These are phyloP conservation scores for Phytomonas sp. DNA, from an alignment of 208 protist genomes.

Conservation along the genomic window DNA sequence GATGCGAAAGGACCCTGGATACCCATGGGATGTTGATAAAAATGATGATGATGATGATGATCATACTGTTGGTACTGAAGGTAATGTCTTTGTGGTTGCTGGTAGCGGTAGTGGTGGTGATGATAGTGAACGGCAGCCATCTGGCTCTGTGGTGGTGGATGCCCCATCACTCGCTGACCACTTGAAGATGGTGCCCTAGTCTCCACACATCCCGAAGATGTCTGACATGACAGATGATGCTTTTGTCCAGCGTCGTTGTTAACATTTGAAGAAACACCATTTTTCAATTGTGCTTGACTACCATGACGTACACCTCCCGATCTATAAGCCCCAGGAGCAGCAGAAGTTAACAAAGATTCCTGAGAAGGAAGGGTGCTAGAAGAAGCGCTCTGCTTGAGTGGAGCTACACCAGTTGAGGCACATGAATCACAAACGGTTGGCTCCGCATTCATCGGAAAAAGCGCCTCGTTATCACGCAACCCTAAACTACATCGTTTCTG, in stretches of 20 bases:
- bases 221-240: background rate
- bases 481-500: background rate
- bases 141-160: conserved; percentile 7
- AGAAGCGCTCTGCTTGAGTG: background rate
- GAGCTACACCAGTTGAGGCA: background rate
- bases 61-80: conserved; percentile 3
- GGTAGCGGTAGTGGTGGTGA: background rate
- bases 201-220: conserved; percentile 3
- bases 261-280: background rate
- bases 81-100: conserved; percentile 7
- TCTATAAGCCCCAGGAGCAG: background rate
- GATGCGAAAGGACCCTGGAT: background rate
- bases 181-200: conserved; percentile 4
- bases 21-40: background rate
- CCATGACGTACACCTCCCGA: background rate
- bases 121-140: background rate
- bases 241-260: background rate
- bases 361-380: background rate
- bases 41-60: background rate
- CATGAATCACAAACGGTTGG: background rate
- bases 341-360: background rate
- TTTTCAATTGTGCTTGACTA: background rate
- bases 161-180: background rate
- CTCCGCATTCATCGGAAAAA: background rate
- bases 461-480: background rate